phyloP scores from a whole-genome alignment of 2,329 filamentous ascomycete species.

The Metarhizium anisopliae region DNA sequence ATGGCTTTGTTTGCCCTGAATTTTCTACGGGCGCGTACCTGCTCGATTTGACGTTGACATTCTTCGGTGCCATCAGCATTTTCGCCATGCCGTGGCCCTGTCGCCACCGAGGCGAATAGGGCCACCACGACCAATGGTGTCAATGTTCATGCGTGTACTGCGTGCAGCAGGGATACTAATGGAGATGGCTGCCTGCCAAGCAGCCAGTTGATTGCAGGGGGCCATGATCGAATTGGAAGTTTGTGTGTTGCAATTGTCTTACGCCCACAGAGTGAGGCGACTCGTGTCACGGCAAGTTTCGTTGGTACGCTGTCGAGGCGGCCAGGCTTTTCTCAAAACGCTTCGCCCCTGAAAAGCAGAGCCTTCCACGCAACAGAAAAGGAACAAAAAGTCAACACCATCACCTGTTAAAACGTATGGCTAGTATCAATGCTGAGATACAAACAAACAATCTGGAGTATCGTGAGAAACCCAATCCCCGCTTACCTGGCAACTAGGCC shows the following conservation, averaged over 20 bases:
- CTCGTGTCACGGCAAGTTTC: not conserved
- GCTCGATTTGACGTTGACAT: not conserved
- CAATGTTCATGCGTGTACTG: not conserved
- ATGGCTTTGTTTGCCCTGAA: too few relatives aligned
- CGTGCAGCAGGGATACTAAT: not conserved
- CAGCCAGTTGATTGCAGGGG: not conserved
- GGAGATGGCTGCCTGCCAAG: not conserved
- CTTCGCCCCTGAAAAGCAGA: not conserved
- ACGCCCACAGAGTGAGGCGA: not conserved
- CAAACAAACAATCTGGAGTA: conserved; percentile 1
- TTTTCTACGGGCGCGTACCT: too few relatives aligned
- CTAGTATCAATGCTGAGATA: not conserved
- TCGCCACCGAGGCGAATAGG: not conserved
- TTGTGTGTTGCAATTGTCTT: not conserved
- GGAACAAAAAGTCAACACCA: not conserved
- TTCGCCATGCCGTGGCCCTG: not conserved
- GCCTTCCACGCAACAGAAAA: not conserved
- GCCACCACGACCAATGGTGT: not conserved
- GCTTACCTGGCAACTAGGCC: not conserved
- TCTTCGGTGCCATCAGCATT: not conserved
- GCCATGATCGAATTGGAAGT: not conserved
- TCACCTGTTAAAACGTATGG: not conserved
- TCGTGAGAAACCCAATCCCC: not conserved
- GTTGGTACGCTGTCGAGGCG: not conserved
- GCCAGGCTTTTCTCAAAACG: not conserved